Evolutionary conservation across 75 land plant species (phyloP), one percentile per base, ranked within the genome.

Genomic region (Sequoiadendron giganteum): DNA sequence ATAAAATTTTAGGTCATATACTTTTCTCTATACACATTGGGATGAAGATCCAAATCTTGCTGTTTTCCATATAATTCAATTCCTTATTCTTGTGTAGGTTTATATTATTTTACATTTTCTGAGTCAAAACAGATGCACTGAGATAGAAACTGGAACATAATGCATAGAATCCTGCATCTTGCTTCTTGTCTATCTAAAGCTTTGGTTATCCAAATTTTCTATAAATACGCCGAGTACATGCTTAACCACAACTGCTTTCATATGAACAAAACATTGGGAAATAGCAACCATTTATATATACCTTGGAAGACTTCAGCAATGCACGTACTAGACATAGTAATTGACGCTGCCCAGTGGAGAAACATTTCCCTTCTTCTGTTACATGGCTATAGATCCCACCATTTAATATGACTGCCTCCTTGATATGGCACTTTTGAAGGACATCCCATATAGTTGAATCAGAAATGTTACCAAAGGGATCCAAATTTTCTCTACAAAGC

Each of bases 301-400:
- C 95, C 97, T 94, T 94, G 25, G 94, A 91, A 75, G 95, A 90
- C 84, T 89, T 92, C 25, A 97, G 93, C 54, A 98, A 91, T 34
- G 96, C 95, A 83, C 99, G 95, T 85, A 97, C 99, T 86, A 98
- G 95, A 88, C 99, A 98, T 32, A 98, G 81, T 48, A 98, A 95
- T 91, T 98, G 99, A 56, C 93, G 91, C 86, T 98, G 99, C n/a
- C 99, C 99, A 73, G 93, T 92, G 86, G 99, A 98, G 90, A 98
- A 94, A 86, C 95, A 93, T 3, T 87, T 87, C 61, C 99, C 99
- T 83, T 93, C 88, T 87, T 94, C 95, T 90, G 91, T 89, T 2
- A 98, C 88, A 86, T 89, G 89, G 42, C 88, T 75, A 86, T 95
- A 94, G 56, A 98, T 88, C 32, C 99, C 99, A 78, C 97, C 99